Evolutionary conservation across 768 basidiomycete species (phyloP).

Genomic region (Phlegmacium glaucopus): DNA sequence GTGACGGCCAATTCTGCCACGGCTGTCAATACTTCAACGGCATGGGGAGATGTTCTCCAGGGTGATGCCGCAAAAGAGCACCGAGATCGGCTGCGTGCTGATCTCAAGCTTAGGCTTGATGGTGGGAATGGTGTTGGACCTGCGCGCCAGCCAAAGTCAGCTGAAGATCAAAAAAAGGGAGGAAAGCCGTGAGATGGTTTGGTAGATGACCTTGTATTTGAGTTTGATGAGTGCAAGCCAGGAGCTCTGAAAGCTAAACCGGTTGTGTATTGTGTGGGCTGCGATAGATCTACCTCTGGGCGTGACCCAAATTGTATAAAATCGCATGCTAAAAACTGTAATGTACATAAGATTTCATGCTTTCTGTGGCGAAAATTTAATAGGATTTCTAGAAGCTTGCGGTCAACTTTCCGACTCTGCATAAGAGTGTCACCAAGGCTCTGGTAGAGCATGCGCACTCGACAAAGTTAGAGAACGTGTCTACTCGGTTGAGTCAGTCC

Average conservation of each 20-base stretch:
- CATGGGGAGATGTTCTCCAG: too few relatives aligned
- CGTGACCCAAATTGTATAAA: slow-evolving; percentile 9
- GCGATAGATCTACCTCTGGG: slow-evolving; percentile 6
- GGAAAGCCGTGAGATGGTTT: slow-evolving; percentile 8
- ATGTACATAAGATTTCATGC: slow-evolving; percentile 3
- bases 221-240: slow-evolving; percentile 1
- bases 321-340: slow-evolving; percentile 12
- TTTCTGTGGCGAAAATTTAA: background rate
- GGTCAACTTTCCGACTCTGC: slow-evolving; percentile 3
- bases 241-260: background rate
- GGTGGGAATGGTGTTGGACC: slow-evolving; percentile 9
- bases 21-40: too few relatives aligned
- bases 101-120: slow-evolving; percentile 2
- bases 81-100: slow-evolving; percentile 1
- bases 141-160: slow-evolving; percentile 2
- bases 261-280: slow-evolving; percentile 13
- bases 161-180: slow-evolving; percentile 1
- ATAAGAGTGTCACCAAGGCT: background rate
- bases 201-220: slow-evolving; percentile 10
- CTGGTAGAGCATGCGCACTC: slow-evolving; percentile 8
- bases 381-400: background rate
- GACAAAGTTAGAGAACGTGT: slow-evolving; percentile 8
- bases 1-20: too few relatives aligned
- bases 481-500: background rate
- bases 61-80: background rate